These are phyloP conservation scores for Epichloe aotearoae DNA, from an alignment of 2,329 filamentous ascomycete species.

Conservation along the genomic window DNA sequence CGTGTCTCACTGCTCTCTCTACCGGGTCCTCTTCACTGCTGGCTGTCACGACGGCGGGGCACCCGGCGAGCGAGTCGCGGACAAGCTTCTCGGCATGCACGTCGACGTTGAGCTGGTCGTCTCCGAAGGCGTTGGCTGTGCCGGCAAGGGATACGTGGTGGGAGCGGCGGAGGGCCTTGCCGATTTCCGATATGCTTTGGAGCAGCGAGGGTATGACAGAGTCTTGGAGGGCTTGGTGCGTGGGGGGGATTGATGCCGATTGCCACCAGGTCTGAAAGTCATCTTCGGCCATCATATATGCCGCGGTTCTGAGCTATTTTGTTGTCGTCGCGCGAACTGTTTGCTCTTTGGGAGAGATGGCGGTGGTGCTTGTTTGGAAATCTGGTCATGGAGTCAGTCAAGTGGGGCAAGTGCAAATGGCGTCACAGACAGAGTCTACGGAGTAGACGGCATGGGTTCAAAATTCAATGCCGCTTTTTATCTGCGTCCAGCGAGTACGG, in stretches of 20 bases:
- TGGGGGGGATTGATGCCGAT: constrained; percentile 7
- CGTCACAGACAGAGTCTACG: no score
- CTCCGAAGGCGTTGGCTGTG: constrained; percentile 43
- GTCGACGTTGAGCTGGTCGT: constrained; percentile 47
- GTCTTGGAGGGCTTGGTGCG: constrained; percentile 20
- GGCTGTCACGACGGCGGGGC: constrained; percentile 33
- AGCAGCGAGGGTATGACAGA: constrained; percentile 38
- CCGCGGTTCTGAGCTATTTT: no score
- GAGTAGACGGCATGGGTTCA: no score
- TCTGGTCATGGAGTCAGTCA: no score
- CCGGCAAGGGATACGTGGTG: constrained; percentile 34
- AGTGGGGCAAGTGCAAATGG: no score
- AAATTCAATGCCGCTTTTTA: no score
- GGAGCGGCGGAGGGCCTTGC: constrained; percentile 27
- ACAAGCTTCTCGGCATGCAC: constrained; percentile 36
- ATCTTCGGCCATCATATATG: background rate
- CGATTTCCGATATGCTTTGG: constrained; percentile 29
- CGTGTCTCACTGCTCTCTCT: constrained; percentile 20
- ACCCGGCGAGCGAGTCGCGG: constrained; percentile 28
- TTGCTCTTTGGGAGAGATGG: no score
- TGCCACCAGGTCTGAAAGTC: constrained; percentile 1
- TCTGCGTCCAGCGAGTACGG: no score
- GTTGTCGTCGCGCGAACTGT: no score
- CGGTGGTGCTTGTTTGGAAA: no score
- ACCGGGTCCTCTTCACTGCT: constrained; percentile 50